Percentiles rank a stretch among this genome's conserved stretches.
Evolutionary conservation across 345 rosid species (phyloP).

Genomic region (Eucalyptus paniculata): DNA sequence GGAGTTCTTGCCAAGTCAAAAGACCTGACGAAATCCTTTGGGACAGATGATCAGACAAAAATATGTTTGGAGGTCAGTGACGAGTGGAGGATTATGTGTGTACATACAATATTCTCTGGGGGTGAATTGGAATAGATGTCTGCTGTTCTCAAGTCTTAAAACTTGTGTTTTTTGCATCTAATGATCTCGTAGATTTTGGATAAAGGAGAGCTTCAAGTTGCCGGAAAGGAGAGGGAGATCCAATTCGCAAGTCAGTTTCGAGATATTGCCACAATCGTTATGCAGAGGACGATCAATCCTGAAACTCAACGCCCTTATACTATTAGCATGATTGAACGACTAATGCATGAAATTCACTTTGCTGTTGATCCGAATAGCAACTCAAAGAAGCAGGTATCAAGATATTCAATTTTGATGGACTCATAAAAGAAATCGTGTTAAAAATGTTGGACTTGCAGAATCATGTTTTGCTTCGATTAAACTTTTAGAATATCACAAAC

Average conservation of each 20-base stretch:
- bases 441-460: not conserved
- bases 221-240: conserved; percentile 94
- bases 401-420: not conserved
- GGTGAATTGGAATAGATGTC: not conserved
- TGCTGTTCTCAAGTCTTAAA: not conserved
- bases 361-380: conserved; percentile 83
- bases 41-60: conserved; percentile 66
- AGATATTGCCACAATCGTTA: conserved; percentile 85
- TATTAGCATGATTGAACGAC: conserved; percentile 84
- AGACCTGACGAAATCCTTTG: conserved; percentile 55
- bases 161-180: not conserved
- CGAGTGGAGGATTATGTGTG: not conserved
- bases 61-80: conserved; percentile 72
- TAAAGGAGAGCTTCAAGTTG: conserved; percentile 97
- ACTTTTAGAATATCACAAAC: not conserved
- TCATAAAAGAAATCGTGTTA: not conserved
- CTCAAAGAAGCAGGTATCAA: conserved; percentile 83
- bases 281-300: conserved; percentile 95
- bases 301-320: conserved; percentile 93
- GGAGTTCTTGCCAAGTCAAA: conserved; percentile 89
- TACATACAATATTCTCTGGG: not conserved
- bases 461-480: not conserved
- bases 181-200: conserved; percentile 52
- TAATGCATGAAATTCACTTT: conserved; percentile 92
- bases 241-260: conserved; percentile 90